Conservation (phyloP, 106 monocot genomes). For the Dioscorea dumetorum region DNA sequence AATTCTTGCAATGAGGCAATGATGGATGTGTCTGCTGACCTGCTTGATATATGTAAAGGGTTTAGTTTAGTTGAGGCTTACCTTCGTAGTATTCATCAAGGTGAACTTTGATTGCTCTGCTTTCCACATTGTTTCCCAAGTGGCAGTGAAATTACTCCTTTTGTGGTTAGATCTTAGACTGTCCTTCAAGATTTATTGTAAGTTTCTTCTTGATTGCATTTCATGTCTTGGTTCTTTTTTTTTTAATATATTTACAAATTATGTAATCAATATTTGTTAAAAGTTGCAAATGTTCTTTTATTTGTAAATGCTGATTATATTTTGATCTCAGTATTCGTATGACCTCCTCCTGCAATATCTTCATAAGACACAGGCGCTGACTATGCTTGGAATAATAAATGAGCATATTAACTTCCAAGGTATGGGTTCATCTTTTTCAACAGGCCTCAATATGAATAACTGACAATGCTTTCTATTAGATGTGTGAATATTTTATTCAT, state of each 20-base stretch:
- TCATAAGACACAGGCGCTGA: slow-evolving; percentile 73
- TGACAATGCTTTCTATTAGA: neutral
- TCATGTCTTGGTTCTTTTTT: neutral
- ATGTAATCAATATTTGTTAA: neutral
- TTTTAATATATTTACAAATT: neutral
- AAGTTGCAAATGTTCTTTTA: slow-evolving; percentile 6
- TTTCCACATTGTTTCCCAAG: no score
- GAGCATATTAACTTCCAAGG: slow-evolving; percentile 96
- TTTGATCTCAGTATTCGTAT: slow-evolving; percentile 67
- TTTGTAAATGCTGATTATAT: no score
- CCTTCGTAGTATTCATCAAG: no score
- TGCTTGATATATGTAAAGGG: no score
- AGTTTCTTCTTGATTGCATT: neutral
- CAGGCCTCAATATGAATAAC: neutral
- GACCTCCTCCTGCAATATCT: slow-evolving; percentile 83
- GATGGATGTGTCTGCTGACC: no score
- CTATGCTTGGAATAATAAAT: slow-evolving; percentile 94
- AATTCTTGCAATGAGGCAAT: no score
- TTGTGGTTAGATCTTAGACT: no score
- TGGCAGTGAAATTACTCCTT: no score
- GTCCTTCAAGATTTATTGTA: no score
- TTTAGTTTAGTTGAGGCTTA: no score
- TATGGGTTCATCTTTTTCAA: slow-evolving; percentile 10
- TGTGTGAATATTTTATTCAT: neutral
- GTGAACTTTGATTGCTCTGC: no score